Conservation (phyloP, 768 basidiomycete genomes). For the Amanita subjunquillea region DNA sequence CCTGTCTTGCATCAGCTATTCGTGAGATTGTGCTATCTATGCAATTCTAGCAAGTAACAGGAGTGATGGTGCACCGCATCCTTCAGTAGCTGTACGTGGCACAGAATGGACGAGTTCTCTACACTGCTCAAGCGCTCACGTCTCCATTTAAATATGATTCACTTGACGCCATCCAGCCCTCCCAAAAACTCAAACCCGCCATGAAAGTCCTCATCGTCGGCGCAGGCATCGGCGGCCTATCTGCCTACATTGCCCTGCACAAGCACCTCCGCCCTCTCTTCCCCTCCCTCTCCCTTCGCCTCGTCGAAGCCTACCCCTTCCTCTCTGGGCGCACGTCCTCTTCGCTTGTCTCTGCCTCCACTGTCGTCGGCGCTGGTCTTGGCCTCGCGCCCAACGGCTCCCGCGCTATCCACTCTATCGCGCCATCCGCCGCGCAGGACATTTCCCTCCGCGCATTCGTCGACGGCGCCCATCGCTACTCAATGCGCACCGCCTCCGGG, state of each 20-base stretch:
- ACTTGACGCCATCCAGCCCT: no score
- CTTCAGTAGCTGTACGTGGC: no score
- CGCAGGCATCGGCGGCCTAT: slow-evolving; percentile 4
- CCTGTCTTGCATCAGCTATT: no score
- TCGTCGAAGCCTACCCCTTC: neutral
- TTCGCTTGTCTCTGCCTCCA: neutral
- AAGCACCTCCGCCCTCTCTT: neutral
- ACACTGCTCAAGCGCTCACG: no score
- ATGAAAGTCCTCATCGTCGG: slow-evolving; percentile 6
- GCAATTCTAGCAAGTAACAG: no score
- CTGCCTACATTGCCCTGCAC: slow-evolving; percentile 1
- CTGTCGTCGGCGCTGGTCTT: slow-evolving; percentile 2
- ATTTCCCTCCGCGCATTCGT: slow-evolving; percentile 1
- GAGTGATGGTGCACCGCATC: no score
- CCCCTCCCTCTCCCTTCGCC: neutral
- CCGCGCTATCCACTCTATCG: neutral
- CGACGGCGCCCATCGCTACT: neutral
- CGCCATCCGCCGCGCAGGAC: neutral
- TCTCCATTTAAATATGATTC: no score
- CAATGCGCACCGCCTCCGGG: neutral
- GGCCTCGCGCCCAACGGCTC: slow-evolving; percentile 3
- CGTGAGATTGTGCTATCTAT: no score
- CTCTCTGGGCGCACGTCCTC: neutral
- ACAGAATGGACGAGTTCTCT: no score
- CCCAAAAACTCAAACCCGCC: neutral